phyloP scores from a whole-genome alignment of 768 basidiomycete species.

The Auricularia sp. region DNA sequence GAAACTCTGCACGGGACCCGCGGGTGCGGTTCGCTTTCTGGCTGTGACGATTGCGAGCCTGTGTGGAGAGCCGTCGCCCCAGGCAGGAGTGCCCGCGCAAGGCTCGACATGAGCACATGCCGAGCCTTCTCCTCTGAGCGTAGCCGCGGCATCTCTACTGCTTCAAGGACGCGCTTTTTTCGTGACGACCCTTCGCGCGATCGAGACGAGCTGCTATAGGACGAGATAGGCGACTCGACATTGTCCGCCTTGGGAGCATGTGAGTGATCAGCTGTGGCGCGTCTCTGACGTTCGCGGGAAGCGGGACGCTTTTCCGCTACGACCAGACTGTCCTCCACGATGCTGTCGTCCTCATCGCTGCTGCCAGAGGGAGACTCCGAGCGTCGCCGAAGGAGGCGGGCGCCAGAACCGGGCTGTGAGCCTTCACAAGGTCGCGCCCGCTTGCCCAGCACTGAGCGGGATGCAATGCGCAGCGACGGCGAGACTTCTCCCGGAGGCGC shows the following conservation, averaged over 20 bases:
- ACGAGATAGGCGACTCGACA: not conserved
- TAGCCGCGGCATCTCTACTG: not conserved
- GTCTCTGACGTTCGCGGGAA: not conserved
- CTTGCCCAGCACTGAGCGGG: not conserved
- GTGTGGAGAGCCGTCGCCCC: not conserved
- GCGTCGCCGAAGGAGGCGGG: not conserved
- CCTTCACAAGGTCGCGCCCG: not conserved
- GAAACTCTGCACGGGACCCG: not conserved
- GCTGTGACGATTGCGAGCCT: not conserved
- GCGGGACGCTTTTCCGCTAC: not conserved
- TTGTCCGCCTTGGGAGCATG: not conserved
- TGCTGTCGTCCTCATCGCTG: not conserved
- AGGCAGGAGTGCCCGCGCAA: not conserved
- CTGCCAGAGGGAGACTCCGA: not conserved
- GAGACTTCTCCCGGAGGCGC: not conserved
- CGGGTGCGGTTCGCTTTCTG: not conserved
- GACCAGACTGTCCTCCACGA: not conserved
- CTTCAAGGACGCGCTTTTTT: not conserved
- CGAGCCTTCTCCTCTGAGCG: not conserved
- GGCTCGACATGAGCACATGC: not conserved
- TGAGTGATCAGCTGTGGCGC: not conserved
- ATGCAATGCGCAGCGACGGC: not conserved
- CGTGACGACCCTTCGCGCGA: not conserved
- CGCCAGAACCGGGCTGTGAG: not conserved
- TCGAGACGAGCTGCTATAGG: not conserved